Evolutionary conservation across 495 filamentous ascomycete species (phyloP).

Genomic region (Penicillium crystallinum): DNA sequence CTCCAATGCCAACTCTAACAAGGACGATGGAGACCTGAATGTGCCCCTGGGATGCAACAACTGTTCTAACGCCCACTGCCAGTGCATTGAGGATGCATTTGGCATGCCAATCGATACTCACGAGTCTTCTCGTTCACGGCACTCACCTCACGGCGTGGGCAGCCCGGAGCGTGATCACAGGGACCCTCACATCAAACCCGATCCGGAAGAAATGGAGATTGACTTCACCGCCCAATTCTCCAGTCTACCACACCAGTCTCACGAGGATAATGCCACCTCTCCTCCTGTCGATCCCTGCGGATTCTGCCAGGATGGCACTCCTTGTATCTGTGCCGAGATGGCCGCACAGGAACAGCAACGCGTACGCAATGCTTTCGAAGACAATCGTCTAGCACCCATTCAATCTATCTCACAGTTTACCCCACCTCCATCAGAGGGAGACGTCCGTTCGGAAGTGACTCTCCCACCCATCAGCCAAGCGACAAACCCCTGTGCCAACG

Average conservation of each 20-base stretch:
- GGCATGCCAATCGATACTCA: conserved; percentile 32
- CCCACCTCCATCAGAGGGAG: conserved; percentile 64
- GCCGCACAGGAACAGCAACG: conserved; percentile 45
- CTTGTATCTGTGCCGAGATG: conserved; percentile 79
- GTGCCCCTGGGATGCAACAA: conserved; percentile 55
- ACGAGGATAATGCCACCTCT: conserved; percentile 30
- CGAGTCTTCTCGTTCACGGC: conserved; percentile 27
- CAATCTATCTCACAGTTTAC: conserved; percentile 55
- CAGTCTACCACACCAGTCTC: conserved; percentile 32
- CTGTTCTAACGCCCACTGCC: conserved; percentile 57
- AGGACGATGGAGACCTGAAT: conserved; percentile 23
- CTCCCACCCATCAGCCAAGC: conserved; percentile 40
- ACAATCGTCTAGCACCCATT: conserved; percentile 45
- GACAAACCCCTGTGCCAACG: conserved; percentile 56
- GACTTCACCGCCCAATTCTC: conserved; percentile 68
- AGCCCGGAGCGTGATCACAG: conserved; percentile 28
- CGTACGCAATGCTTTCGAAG: conserved; percentile 30
- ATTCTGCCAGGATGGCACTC: conserved; percentile 81
- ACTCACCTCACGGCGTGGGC: conserved; percentile 26
- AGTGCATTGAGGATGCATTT: conserved; percentile 67
- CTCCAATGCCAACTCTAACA: conserved; percentile 12
- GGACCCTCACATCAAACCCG: conserved; percentile 43
- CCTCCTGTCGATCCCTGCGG: conserved; percentile 64
- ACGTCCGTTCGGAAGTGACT: conserved; percentile 46
- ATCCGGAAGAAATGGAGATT: conserved; percentile 63